Evolutionary conservation across 371 early-diverging fungal genomes (phyloP), one percentile per base, ranked within the genome.

Genomic region (Chytridiales sp.): DNA sequence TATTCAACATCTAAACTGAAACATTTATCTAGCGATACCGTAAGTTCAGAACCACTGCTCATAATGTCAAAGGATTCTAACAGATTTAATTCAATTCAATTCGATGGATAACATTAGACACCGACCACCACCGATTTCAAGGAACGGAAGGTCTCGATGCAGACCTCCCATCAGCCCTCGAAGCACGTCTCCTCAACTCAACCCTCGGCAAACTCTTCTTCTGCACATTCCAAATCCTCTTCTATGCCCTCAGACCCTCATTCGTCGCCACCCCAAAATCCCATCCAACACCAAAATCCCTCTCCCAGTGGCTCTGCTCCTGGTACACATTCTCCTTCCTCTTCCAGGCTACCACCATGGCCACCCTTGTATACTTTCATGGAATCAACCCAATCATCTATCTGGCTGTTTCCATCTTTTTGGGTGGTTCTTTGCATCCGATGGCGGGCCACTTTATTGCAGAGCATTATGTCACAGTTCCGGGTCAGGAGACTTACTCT

Each of bases 371-470:
- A 46, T 59, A 54, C 53, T 35, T 26, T 39, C 67, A 53, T 43
- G 72, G 72, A 4, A 32, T 34, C 30, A 52, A 38, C 13, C 59
- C 72, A 11, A 46, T 92, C 26, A 43, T 69, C 19, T 98, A 95
- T 70, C 74, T 94, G 21, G 76, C 85, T 59, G 59, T 86, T 21
- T 89, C 90, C 17, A 82, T 94, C 31, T 89, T 87, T 78, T 81
- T 95, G 49, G 96, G 96, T 34, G 95, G 90, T 69, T 87, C 91
- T 27, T 70, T 95, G 27, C 97, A 98, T 74, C 97, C 97, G 15
- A 92, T 89, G 29, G 96, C 97, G 3, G 97, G 93, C 22, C 98
- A 98, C 70, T 95, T 97, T 58, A 89, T 98, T 64, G 94, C 94
- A 76, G 98, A 98, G 79, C 97, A 98, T 76, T 98, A 93, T 70